These are phyloP conservation scores for Choanephora cucurbitarum DNA, from an alignment of 371 early-diverging fungal genomes.

Conservation along the genomic window DNA sequence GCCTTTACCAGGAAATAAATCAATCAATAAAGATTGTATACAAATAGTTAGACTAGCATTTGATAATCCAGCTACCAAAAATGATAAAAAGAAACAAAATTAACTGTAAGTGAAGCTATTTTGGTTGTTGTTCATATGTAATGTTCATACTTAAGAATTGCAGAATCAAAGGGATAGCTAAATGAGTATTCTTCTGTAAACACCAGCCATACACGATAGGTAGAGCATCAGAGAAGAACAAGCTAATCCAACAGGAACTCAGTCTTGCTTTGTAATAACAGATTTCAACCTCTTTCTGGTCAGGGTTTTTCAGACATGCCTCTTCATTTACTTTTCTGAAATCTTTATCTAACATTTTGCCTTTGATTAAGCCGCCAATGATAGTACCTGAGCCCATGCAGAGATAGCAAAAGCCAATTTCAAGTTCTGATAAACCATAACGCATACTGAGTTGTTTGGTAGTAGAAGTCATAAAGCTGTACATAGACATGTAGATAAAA, in stretches of 20 bases:
- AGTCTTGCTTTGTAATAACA: slow-evolving; percentile 33
- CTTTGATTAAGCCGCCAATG: slow-evolving; percentile 28
- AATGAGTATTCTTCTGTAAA: slow-evolving; percentile 22
- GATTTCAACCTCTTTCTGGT: too few relatives aligned
- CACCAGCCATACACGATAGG: slow-evolving; percentile 36
- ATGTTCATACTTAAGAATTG: slow-evolving; percentile 34
- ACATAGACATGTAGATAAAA: slow-evolving; percentile 15
- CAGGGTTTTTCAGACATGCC: slow-evolving; percentile 2
- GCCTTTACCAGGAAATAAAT: slow-evolving; percentile 41
- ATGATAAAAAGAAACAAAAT: neutral
- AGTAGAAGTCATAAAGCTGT: slow-evolving; percentile 27
- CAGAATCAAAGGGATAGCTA: slow-evolving; percentile 30
- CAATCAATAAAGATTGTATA: slow-evolving; percentile 39
- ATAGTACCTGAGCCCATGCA: slow-evolving; percentile 33
- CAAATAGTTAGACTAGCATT: slow-evolving; percentile 19
- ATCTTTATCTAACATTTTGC: slow-evolving; percentile 36
- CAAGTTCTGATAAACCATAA: slow-evolving; percentile 26
- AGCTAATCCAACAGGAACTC: slow-evolving; percentile 24
- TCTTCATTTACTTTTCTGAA: slow-evolving; percentile 22
- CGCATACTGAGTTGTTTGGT: slow-evolving; percentile 24
- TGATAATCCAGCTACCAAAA: slow-evolving; percentile 23
- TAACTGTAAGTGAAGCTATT: neutral
- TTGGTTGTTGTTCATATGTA: neutral
- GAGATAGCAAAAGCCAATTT: slow-evolving; percentile 43
- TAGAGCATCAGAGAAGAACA: slow-evolving; percentile 16